phyloP scores from a whole-genome alignment of 2,329 filamentous ascomycete species.

The Graphilbum sp. region DNA sequence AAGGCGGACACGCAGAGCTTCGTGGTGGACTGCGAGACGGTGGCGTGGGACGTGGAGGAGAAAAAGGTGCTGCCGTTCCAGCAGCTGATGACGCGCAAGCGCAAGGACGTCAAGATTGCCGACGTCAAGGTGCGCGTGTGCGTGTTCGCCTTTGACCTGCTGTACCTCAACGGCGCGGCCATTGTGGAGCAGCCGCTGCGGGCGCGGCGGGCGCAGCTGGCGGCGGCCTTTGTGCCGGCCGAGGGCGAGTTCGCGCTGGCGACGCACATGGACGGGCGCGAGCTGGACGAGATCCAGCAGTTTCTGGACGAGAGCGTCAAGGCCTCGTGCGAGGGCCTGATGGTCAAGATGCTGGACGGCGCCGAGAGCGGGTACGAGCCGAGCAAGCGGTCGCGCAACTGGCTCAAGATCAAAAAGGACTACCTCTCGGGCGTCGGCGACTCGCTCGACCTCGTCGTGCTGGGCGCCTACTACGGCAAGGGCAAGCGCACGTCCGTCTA shows the following conservation, averaged over 20 bases:
- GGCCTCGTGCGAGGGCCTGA: slow-evolving; percentile 88
- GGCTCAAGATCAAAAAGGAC: slow-evolving; percentile 99
- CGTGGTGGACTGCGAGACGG: slow-evolving; percentile 95
- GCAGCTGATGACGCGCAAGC: slow-evolving; percentile 93
- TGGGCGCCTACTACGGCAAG: slow-evolving; percentile 86
- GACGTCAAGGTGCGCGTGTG: slow-evolving; percentile 95
- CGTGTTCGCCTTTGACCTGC: slow-evolving; percentile 87
- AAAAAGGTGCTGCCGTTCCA: slow-evolving; percentile 97
- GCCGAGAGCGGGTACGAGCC: slow-evolving; percentile 88
- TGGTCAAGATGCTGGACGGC: slow-evolving; percentile 99
- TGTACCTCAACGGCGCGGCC: slow-evolving; percentile 84
- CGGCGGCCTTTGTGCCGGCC: slow-evolving; percentile 53
- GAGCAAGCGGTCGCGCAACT: slow-evolving; percentile 89
- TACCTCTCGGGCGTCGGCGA: slow-evolving; percentile 90
- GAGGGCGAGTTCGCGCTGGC: slow-evolving; percentile 91
- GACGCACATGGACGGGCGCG: slow-evolving; percentile 69
- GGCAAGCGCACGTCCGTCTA: slow-evolving; percentile 94
- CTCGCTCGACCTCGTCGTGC: slow-evolving; percentile 86
- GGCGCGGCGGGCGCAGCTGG: slow-evolving; percentile 63
- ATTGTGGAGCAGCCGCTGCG: slow-evolving; percentile 77
- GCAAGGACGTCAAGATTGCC: slow-evolving; percentile 89
- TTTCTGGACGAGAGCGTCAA: slow-evolving; percentile 92
- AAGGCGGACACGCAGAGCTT: slow-evolving; percentile 84
- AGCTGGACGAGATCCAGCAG: slow-evolving; percentile 82
- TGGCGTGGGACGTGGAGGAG: slow-evolving; percentile 86